Evolutionary conservation across 2,329 filamentous ascomycete species (phyloP), one percentile per base, ranked within the genome.

Genomic region (Penicillium sp.): DNA sequence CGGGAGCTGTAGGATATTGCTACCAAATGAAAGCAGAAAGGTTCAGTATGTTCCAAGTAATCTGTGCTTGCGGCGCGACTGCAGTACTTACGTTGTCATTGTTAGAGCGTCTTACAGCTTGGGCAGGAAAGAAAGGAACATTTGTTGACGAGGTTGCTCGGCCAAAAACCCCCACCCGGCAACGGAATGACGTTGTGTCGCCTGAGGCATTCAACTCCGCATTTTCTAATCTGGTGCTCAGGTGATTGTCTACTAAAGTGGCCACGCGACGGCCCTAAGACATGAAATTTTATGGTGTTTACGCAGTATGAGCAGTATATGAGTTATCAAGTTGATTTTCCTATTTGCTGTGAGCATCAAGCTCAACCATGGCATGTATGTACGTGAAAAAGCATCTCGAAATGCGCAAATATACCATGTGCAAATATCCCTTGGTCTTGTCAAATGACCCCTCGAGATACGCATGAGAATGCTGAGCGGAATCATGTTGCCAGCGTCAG

Each of bases 1-100:
- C 9, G 93, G 93, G 61, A 96, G 82, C 72, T 88, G 86, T 55
- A 96, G 84, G 55, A 81, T 77, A 59, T 79, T 80, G 52, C 77
- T 79, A 53, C 13, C 39, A 5, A 21, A 26, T 19, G 9, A 52
- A 41, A 48, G 47, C 24, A 9, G 10, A 43, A 27, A 21, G 26
- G 26, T 4, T 31, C 14, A 35, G 13, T 7, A 14, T 35, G 53
- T 59, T 29, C 51, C 59, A 57, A 49, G 5, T 35, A 16, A 13
- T n/a, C 13, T n/a, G 13, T 6, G 26, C 22, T 41, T 22, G 16
- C 16, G 48, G 10, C 11, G 14, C 19, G 5, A 26, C 6, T 21
- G 29, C 4, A 39, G 48, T 22, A 68, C 73, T 62, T 66, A 75
- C 73, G 72, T 74, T 57, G 71, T 63, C 73, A 75, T 75, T 59